Evolutionary conservation across 331 rosid genomes (phyloP), one percentile per base, ranked within the genome.

Genomic region (Quercus phellos): DNA sequence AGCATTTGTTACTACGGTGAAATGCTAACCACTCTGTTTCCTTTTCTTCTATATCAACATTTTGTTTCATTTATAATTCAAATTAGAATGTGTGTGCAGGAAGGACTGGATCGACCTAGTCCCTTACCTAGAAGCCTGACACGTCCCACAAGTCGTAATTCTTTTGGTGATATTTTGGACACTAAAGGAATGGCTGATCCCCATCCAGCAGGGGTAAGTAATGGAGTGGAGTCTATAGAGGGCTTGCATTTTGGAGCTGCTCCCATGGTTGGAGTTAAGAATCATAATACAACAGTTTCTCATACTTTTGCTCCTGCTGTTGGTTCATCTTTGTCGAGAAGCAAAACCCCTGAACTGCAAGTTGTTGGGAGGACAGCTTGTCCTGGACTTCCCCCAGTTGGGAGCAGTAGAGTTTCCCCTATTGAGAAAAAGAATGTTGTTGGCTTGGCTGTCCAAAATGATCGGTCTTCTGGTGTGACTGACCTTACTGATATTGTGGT

Each of bases 301-400:
- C 85, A 72, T 72, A 78, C 86, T 77, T 89, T 87, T 86, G 59
- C 87, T 74, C 77, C 97, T 59, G 79, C 89, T 32, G 83, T 82
- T 68, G 90, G 94, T 58, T 80, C 90, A 70, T 81, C 97, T 73
- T 76, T 90, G 76, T 84, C 97, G 12, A 87, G 93, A 77, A 88
- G 88, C 74, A 81, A 90, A 73, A 90, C 96, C 51, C 96, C 98
- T 70, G 99, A 95, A 73, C 88, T 79, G 27, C 94, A 87, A 74
- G 66, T 83, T 50, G 87, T 86, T 87, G 97, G 94, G 70, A 81
- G 91, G 82, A 74, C 92, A 55, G 77, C 84, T 68, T 88, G 91
- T 77, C 80, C 87, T 70, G 83, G 90, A 56, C 89, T 88, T 80
- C 88, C 91, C 64, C 97, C 90, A 1, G 80, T 88, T 73, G 90